phyloP scores from a whole-genome alignment of 345 rosid genomes.

The Eutrema yunnanense region DNA sequence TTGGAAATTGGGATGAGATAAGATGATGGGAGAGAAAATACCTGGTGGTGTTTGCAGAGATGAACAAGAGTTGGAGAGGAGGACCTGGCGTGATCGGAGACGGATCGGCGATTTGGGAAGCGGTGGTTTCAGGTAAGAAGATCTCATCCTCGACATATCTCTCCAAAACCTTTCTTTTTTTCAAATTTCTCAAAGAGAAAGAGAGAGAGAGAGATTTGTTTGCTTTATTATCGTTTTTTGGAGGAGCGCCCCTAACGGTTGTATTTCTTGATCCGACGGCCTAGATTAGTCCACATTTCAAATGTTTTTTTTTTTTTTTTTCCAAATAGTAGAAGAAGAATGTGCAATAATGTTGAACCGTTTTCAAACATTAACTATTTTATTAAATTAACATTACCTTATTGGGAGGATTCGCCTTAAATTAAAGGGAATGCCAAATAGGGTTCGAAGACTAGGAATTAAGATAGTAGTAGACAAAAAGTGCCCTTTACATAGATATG shows the following conservation, averaged over 20 bases:
- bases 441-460: no score
- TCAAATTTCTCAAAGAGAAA: not conserved
- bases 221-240: not conserved
- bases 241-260: constrained; percentile 49
- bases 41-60: constrained; percentile 65
- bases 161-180: no score
- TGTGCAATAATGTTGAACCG: not conserved
- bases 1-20: not conserved
- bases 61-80: constrained; percentile 32
- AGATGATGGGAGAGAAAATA: not conserved
- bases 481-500: no score
- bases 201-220: not conserved
- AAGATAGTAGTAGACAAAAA: no score
- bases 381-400: not conserved
- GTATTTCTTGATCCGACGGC: constrained; percentile 40
- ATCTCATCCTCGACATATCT: constrained; percentile 46
- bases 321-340: not conserved
- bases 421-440: no score
- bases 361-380: not conserved
- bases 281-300: constrained; percentile 11
- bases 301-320: constrained; percentile 6
- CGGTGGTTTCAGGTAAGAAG: constrained; percentile 57
- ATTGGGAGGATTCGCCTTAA: not conserved
- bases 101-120: constrained; percentile 69
- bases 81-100: constrained; percentile 49